phyloP scores from a whole-genome alignment of 2,329 filamentous ascomycete species.

The Penicillium sp. region DNA sequence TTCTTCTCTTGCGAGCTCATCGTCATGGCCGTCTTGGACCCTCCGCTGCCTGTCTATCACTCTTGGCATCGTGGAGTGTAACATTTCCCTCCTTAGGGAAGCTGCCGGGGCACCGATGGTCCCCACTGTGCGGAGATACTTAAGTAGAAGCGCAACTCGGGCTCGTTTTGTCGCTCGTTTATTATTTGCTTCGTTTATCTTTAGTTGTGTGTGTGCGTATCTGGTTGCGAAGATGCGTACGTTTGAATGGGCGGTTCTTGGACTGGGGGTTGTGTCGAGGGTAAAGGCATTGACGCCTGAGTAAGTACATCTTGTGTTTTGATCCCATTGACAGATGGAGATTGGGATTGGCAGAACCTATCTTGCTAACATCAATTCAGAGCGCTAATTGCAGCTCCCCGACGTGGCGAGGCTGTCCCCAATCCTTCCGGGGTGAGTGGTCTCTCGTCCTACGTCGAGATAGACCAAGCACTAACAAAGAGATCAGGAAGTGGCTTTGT shows the following conservation, averaged over 20 bases:
- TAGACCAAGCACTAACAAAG: conserved; percentile 2
- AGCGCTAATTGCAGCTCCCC: conserved; percentile 46
- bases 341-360: too few relatives aligned
- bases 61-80: conserved; percentile 29
- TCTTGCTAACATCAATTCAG: conserved; percentile 28
- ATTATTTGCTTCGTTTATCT: conserved; percentile 14
- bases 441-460: conserved; percentile 9
- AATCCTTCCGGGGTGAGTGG: conserved; percentile 49
- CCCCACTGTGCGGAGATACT: conserved; percentile 5
- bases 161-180: neutral
- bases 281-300: conserved; percentile 37
- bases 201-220: conserved; percentile 9
- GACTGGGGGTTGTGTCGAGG: conserved; percentile 31
- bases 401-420: conserved; percentile 45
- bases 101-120: conserved; percentile 7
- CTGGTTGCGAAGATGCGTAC: conserved; percentile 32
- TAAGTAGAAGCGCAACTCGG: neutral
- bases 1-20: conserved; percentile 1
- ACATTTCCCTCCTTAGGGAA: conserved; percentile 25
- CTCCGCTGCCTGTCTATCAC: conserved; percentile 23
- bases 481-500: conserved; percentile 51
- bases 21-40: conserved; percentile 7
- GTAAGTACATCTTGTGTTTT: conserved; percentile 26
- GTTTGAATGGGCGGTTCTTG: conserved; percentile 35
- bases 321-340: neutral